These are phyloP conservation scores for Syzygium oleosum DNA, from an alignment of 345 rosid species.

Conservation along the genomic window DNA sequence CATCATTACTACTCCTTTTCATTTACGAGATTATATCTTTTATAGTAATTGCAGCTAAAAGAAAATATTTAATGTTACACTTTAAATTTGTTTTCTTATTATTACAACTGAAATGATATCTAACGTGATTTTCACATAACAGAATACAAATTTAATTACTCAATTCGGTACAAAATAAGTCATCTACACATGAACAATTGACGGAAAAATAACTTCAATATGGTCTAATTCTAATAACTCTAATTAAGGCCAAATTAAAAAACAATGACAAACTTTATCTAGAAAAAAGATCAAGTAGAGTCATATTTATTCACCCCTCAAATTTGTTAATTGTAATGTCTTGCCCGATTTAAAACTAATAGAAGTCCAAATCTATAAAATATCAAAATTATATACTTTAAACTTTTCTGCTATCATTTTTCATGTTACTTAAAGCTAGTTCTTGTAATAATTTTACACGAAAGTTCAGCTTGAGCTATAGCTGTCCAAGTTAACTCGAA, in stretches of 20 bases:
- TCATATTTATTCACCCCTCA: not conserved
- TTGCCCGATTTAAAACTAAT: not conserved
- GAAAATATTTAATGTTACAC: no score
- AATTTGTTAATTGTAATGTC: not conserved
- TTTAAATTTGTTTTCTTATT: no score
- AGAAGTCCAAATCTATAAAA: not conserved
- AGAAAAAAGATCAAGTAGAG: not conserved
- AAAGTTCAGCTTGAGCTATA: not conserved
- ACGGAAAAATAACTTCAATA: not conserved
- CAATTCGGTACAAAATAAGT: not conserved
- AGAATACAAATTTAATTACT: not conserved
- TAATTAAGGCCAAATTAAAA: not conserved
- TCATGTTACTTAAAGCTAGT: not conserved
- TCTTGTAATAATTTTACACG: not conserved
- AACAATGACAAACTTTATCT: not conserved
- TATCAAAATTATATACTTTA: not conserved
- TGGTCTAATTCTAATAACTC: not conserved
- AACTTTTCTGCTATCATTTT: not conserved
- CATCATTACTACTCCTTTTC: no score
- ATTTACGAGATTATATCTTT: no score
- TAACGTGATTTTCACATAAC: not conserved
- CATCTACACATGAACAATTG: not conserved
- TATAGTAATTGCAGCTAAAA: no score
- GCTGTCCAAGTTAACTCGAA: not conserved
- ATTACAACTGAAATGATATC: no score